A percentile compares a stretch with the other conserved stretches of the same genome.
These are phyloP conservation scores for Suillus brevipes DNA, from an alignment of 768 basidiomycete genomes.

Conservation along the genomic window DNA sequence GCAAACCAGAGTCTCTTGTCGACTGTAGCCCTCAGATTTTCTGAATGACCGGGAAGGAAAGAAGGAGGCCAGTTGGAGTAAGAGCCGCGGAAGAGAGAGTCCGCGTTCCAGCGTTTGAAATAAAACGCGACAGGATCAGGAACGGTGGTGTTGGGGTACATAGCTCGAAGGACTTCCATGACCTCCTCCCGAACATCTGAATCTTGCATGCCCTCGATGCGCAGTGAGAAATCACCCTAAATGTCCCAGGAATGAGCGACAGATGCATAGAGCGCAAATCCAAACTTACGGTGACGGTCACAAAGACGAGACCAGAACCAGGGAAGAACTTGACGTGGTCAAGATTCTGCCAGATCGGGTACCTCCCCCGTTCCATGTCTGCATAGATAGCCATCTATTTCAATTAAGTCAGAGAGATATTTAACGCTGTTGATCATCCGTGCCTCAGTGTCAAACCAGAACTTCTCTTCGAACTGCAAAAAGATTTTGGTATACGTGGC, in stretches of 20 bases:
- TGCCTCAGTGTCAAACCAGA: slow-evolving; percentile 56
- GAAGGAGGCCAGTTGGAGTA: slow-evolving; percentile 73
- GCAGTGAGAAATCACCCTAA: slow-evolving; percentile 61
- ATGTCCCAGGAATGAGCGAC: neutral
- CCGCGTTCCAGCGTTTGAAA: slow-evolving; percentile 53
- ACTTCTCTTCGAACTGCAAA: slow-evolving; percentile 59
- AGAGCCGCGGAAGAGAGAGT: slow-evolving; percentile 46
- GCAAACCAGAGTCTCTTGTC: slow-evolving; percentile 56
- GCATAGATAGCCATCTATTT: slow-evolving; percentile 51
- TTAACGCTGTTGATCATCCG: neutral
- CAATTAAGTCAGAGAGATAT: neutral
- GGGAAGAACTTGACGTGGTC: slow-evolving; percentile 60
- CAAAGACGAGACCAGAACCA: slow-evolving; percentile 50
- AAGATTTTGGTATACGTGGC: slow-evolving; percentile 70
- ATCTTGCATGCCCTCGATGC: slow-evolving; percentile 55
- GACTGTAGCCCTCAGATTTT: slow-evolving; percentile 57
- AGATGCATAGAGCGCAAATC: no score
- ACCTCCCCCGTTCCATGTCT: slow-evolving; percentile 55
- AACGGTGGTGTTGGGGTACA: slow-evolving; percentile 57
- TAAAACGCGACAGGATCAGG: slow-evolving; percentile 58
- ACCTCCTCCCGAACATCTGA: slow-evolving; percentile 51
- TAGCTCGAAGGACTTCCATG: slow-evolving; percentile 53
- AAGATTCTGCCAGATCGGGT: slow-evolving; percentile 68
- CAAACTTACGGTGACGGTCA: slow-evolving; percentile 31
- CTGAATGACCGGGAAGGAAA: slow-evolving; percentile 52